Evolutionary conservation across 768 basidiomycete species (phyloP), one percentile per base, ranked within the genome.

Genomic region (Boletus rubroflammeus): DNA sequence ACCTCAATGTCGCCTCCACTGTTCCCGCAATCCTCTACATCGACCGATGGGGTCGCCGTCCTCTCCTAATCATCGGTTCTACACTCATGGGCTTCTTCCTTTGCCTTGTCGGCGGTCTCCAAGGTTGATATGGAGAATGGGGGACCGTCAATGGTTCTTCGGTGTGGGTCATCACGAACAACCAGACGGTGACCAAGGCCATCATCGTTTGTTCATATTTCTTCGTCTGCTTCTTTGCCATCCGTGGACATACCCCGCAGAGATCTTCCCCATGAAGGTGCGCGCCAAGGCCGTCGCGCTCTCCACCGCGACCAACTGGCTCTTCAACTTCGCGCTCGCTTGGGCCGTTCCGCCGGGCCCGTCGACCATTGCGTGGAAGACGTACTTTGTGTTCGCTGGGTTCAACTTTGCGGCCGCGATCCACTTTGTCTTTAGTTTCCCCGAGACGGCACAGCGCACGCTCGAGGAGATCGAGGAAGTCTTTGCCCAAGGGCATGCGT

Each of bases 401-500:
- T 88, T 88, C 80, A 87, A 88, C 75, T 82, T 86, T 54, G 81
- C 83, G 1, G 84, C 82, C 1, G 84, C 78, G 66, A 72, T 88
- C 49, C 87, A 89, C 61, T 75, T 90, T 55, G 74, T 85, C 63
- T 89, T 90, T 78, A 85, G 85, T 78, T 90, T 81, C 78, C 89
- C 88, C 13, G 89, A 90, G 70, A 88, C 87, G 3, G 82, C 83
- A 14, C 82, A 83, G 5, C 78, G 86, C 0, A 81, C 85, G 3
- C 79, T 91, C 9, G 89, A 91, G 69, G 88, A 91, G 68, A 78
- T 90, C 39, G 89, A 91, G 65, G 88, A 84, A 6, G 80, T 90
- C 58, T 90, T 91, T 74, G 71, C 74, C 6, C 80, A 84, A 60
- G 86, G 86, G 0, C 81, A 90, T 60, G 65, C 70, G 31, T 90